phyloP scores from a whole-genome alignment of 176 grass and related monocot genomes.

The Bothriochloa decipiens region DNA sequence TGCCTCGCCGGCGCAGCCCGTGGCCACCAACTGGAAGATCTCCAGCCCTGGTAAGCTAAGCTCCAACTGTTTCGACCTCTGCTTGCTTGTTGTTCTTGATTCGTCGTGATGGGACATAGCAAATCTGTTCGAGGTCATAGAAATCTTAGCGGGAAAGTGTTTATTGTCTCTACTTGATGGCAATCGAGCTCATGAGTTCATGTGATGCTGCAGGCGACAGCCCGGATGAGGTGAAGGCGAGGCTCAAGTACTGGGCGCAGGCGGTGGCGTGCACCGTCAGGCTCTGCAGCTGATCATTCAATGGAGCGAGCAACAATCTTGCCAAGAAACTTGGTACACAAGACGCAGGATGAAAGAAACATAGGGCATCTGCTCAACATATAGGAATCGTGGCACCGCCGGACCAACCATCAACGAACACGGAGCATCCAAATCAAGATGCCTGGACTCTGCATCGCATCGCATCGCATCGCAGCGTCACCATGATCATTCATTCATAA shows the following conservation, averaged over 20 bases:
- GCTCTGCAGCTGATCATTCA: conserved; percentile 40
- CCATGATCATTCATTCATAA: background rate
- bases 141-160: background rate
- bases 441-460: background rate
- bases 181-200: conserved; percentile 17
- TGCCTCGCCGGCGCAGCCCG: conserved; percentile 28
- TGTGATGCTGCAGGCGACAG: conserved; percentile 40
- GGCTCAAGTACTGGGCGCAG: conserved; percentile 60
- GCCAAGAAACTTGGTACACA: background rate
- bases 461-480: too few species aligned
- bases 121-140: background rate
- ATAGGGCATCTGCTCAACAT: background rate
- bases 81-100: conserved; percentile 3
- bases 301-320: background rate
- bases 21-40: conserved; percentile 55
- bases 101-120: background rate
- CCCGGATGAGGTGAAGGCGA: conserved; percentile 53
- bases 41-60: conserved; percentile 46
- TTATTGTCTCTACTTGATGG: background rate
- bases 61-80: background rate
- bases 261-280: conserved; percentile 55
- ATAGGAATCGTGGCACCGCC: background rate
- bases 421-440: background rate
- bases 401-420: background rate
- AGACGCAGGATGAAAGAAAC: conserved; percentile 21